A percentile compares a stretch with the other conserved stretches of the same genome.
Evolutionary conservation across 2,329 filamentous ascomycete genomes (phyloP).

Genomic region (Drechslerella coelobrocha): DNA sequence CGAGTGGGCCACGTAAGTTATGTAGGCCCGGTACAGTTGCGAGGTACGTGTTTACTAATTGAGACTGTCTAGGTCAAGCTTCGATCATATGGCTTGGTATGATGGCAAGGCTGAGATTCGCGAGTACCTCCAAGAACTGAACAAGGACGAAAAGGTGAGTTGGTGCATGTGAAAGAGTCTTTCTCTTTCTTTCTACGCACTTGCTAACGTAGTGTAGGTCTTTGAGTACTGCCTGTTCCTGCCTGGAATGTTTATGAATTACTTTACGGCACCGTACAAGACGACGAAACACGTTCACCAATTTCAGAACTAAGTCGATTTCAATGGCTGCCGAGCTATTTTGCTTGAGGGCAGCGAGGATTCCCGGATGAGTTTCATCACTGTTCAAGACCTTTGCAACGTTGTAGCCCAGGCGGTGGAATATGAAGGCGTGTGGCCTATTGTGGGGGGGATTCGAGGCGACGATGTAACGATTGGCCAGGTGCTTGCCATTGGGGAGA

Average conservation of each 20-base stretch:
- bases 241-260: conserved; percentile 62
- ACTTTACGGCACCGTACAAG: conserved; percentile 61
- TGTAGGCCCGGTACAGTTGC: not conserved
- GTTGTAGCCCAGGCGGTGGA: conserved; percentile 59
- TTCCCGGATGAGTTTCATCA: conserved; percentile 56
- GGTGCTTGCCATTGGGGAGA: conserved; percentile 57
- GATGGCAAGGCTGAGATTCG: conserved; percentile 59
- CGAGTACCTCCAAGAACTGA: conserved; percentile 60
- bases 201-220: conserved; percentile 54
- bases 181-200: not conserved
- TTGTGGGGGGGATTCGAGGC: conserved; percentile 58
- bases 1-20: conserved; percentile 54
- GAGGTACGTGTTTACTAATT: not conserved
- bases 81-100: conserved; percentile 56
- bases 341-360: conserved; percentile 56
- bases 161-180: not conserved
- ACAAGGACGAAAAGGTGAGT: conserved; percentile 58
- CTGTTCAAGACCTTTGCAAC: conserved; percentile 57
- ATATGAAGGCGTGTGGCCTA: conserved; percentile 59
- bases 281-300: conserved; percentile 58
- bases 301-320: conserved; percentile 57
- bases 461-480: conserved; percentile 55
- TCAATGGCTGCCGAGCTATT: conserved; percentile 57
- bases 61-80: conserved; percentile 3
- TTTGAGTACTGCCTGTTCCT: conserved; percentile 64